Conservation (phyloP, 2,329 filamentous ascomycete species). For the Mollisiaceae sp. region DNA sequence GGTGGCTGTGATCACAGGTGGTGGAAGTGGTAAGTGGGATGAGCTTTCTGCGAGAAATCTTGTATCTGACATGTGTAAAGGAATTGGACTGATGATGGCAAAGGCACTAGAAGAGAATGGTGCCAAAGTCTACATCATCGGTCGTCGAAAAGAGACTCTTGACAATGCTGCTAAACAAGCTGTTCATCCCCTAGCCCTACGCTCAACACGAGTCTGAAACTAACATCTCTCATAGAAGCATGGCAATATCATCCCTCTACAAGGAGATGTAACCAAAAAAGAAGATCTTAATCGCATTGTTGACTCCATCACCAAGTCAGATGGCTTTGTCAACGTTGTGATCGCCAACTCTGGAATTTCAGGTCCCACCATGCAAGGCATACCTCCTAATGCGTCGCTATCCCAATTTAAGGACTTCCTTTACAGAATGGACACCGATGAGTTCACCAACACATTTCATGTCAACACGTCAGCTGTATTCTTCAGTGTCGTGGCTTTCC, state of each 20-base stretch:
- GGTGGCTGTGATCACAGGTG: slow-evolving; percentile 63
- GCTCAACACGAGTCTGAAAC: neutral
- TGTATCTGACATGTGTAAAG: slow-evolving; percentile 41
- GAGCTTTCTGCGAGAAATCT: neutral
- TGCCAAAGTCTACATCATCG: slow-evolving; percentile 60
- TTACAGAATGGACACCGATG: slow-evolving; percentile 63
- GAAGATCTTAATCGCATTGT: slow-evolving; percentile 61
- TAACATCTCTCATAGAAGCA: slow-evolving; percentile 23
- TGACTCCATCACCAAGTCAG: slow-evolving; percentile 56
- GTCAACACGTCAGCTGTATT: slow-evolving; percentile 70
- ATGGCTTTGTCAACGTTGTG: slow-evolving; percentile 65
- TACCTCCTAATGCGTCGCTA: slow-evolving; percentile 29
- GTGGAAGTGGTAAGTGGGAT: slow-evolving; percentile 51
- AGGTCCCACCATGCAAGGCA: slow-evolving; percentile 46
- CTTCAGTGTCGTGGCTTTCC: slow-evolving; percentile 70
- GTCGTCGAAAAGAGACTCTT: slow-evolving; percentile 54
- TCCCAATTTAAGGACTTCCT: slow-evolving; percentile 47
- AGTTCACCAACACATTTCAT: slow-evolving; percentile 64
- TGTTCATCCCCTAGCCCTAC: neutral
- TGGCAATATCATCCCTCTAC: slow-evolving; percentile 35
- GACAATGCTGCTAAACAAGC: slow-evolving; percentile 48
- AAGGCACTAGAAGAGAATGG: slow-evolving; percentile 58
- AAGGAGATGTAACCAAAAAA: slow-evolving; percentile 66
- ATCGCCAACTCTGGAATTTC: slow-evolving; percentile 64
- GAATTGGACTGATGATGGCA: slow-evolving; percentile 63